Evolutionary conservation across 345 rosid species (phyloP), one percentile per base, ranked within the genome.

Genomic region (Ceriops zippeliana): DNA sequence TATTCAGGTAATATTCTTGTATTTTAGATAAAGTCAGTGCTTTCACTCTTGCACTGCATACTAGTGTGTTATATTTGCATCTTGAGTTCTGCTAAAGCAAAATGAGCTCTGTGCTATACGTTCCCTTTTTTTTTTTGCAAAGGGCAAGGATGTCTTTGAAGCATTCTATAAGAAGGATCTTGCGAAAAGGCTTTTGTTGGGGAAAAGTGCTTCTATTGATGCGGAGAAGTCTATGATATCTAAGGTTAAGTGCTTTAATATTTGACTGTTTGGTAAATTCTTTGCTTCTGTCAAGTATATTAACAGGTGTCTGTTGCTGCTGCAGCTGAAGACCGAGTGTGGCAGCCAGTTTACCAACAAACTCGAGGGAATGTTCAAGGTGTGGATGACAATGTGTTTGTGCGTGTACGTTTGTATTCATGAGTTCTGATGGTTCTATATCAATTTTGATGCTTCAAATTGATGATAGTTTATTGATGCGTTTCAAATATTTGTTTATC

Each of bases 281-380:
- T 56, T 21, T 17, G 64, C 28, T 42, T 60, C 24, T 31, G 58
- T 56, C 31, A 24, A 35, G 65, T 53, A 65, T 65, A 32, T 72
- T 87, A 65, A 83, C 66, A 74, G 65, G 28, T 65, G 63, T 74
- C 34, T 69, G 1, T 74, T 67, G 28, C 62, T 49, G 65, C 38
- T 84, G 77, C 99, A 95, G 99, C 86, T 95, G 65, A 95, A 95
- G 86, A 95, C 92, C 0, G 99, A 95, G 83, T 95, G 99, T 75
- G 98, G 99, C 63, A 90, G 98, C 77, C 99, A 95, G 78, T 95
- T 95, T 72, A 91, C 98, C 20, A 95, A 95, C 86, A 95, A 95
- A 74, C 99, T 95, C 62, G 99, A 95, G 66, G 98, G 99, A 69
- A 95, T 95, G 99, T 95, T 95, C 79, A 95, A 95, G 99, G 99